Percentiles rank a stretch among this genome's conserved stretches.
phyloP scores from a whole-genome alignment of 768 basidiomycete species.

The Tricholoma bakamatsutake region DNA sequence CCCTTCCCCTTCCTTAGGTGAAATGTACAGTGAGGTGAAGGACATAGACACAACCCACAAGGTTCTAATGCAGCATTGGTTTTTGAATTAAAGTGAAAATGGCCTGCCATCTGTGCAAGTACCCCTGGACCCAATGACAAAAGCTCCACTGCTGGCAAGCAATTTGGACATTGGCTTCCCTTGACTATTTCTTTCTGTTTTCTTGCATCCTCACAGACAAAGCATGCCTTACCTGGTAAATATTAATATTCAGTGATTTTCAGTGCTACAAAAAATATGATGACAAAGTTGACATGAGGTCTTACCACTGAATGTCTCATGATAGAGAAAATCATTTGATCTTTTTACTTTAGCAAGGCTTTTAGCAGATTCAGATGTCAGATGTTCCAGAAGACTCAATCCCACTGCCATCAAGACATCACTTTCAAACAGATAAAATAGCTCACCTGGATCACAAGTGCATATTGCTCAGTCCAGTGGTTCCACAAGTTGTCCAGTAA shows the following conservation, averaged over 20 bases:
- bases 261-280: not conserved
- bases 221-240: not conserved
- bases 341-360: no score
- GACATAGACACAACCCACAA: constrained; percentile 23
- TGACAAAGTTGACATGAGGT: no score
- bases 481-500: no score
- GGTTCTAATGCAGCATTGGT: constrained; percentile 8
- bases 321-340: no score
- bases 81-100: constrained; percentile 22
- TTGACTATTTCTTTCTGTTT: not conserved
- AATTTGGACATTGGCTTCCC: not conserved
- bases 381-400: no score
- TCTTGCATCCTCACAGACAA: not conserved
- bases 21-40: constrained; percentile 14
- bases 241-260: not conserved
- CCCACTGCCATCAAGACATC: no score
- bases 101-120: constrained; percentile 22
- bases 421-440: no score
- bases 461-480: not conserved
- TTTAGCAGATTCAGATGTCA: no score
- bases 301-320: no score
- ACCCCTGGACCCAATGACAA: constrained; percentile 14
- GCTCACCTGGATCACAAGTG: not conserved
- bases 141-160: constrained; percentile 7
- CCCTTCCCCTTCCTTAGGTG: constrained; percentile 19